Evolutionary conservation across 164 flowering plant genomes (phyloP), one percentile per base, ranked within the genome.

Genomic region (Magnolia kwangsiensis): DNA sequence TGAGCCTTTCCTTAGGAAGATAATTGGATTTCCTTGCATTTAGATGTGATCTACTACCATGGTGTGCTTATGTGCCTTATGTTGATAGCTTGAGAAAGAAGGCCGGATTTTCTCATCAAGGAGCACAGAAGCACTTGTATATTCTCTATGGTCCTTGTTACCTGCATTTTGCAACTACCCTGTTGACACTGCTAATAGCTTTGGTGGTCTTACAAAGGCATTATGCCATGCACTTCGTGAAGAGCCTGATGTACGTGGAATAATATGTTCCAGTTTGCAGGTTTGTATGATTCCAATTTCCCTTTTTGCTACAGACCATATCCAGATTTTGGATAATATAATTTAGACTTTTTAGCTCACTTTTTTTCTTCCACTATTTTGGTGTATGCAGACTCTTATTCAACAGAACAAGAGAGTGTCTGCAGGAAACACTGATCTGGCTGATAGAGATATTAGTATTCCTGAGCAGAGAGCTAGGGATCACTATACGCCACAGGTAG

Each of bases 81-180:
- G 61, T 75, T 83, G 18, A 79, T 89, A 96, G 99, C 85, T 94
- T 78, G 89, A 93, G 83, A 82, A 78, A 73, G 90, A 88, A 69
- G 98, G 98, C 14, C 81, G 79, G 8, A 79, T 89, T 55, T 51
- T 84, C 77, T 85, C 96, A 31, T 87, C 98, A 18, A 91, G 98
- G 85, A 87, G 80, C 78, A 78, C 82, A 1, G 94, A 92, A 80
- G 90, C 88, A 65, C 83, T 94, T 77, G 85, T 85, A 24, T 89
- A 93, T 80, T 87, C 94, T 10, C 71, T 96, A 67, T 96, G 98
- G 98, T 94, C 98, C 14, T 83, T 96, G 81, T 75, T 96, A 76
- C 97, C 98, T 77, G 88, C 98, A 49, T 96, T 94, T 83, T 96
- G 99, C 88, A 92, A 93, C 82, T 96, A 93, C 80, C 93, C 99